A percentile compares a stretch with the other conserved stretches of the same genome.
Conservation (phyloP, 805 yeast genomes). For the Wickerhamiella kazuoi region DNA sequence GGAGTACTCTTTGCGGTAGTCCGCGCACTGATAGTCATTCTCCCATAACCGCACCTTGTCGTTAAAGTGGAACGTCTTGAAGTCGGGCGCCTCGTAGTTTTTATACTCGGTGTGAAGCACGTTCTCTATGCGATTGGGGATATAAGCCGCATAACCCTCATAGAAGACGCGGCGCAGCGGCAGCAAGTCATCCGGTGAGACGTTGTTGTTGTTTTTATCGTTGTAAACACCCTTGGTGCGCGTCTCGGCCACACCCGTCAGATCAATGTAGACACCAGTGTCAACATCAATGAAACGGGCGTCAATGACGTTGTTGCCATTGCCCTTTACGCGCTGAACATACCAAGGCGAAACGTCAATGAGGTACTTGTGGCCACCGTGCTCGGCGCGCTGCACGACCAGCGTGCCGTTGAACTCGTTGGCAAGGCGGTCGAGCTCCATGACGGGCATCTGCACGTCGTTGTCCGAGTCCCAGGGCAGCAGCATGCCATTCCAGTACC, state of each 20-base stretch:
- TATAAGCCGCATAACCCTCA: conserved; percentile 36
- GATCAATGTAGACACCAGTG: conserved; percentile 42
- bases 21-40: neutral
- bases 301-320: conserved; percentile 34
- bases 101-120: conserved; percentile 26
- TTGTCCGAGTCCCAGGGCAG: conserved; percentile 37
- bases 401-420: conserved; percentile 30
- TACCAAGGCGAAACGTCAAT: conserved; percentile 34
- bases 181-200: conserved; percentile 29
- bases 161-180: conserved; percentile 38
- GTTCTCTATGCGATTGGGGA: conserved; percentile 26
- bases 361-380: conserved; percentile 28
- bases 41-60: conserved; percentile 9
- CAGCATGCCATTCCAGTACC: conserved; percentile 32
- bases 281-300: conserved; percentile 43
- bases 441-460: conserved; percentile 35
- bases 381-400: conserved; percentile 28
- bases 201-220: conserved; percentile 43
- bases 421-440: conserved; percentile 30
- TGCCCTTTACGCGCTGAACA: conserved; percentile 31
- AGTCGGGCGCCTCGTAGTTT: conserved; percentile 9
- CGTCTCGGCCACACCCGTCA: conserved; percentile 30
- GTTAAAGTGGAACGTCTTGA: conserved; percentile 13
- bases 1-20: neutral
- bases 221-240: conserved; percentile 17